Evolutionary conservation across 176 grass and related monocot species (phyloP).

Genomic region (Olyra latifolia): DNA sequence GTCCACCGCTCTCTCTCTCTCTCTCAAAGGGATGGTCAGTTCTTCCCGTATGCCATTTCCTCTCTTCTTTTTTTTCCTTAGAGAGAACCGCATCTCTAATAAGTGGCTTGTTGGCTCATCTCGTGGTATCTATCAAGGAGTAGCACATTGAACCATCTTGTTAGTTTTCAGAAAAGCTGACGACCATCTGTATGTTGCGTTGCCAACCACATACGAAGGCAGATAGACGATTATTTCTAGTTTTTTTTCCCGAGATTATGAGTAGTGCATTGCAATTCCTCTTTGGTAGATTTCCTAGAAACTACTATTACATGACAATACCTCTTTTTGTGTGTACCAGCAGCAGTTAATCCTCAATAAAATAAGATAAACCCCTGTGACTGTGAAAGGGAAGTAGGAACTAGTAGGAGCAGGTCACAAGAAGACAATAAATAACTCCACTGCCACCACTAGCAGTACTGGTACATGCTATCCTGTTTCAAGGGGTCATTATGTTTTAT

Average conservation of each 20-base stretch:
- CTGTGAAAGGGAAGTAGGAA: too few relatives aligned
- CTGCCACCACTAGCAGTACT: neutral
- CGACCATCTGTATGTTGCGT: neutral
- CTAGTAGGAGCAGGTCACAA: too few relatives aligned
- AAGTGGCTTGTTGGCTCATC: neutral
- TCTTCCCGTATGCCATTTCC: neutral
- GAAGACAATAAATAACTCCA: conserved; percentile 8
- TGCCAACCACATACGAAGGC: neutral
- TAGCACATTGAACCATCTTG: neutral
- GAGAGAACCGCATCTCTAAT: neutral
- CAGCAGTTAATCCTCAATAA: neutral
- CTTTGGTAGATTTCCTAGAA: too few relatives aligned
- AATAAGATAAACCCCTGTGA: neutral
- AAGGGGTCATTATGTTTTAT: neutral
- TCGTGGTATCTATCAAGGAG: neutral
- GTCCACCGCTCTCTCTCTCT: neutral
- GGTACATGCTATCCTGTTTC: neutral
- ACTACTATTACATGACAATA: too few relatives aligned
- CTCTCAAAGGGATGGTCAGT: neutral
- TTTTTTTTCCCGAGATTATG: neutral
- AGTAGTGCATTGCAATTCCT: neutral
- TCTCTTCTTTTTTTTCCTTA: neutral
- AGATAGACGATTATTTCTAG: neutral
- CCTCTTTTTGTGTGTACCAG: too few relatives aligned
- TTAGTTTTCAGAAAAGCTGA: neutral